Evolutionary conservation across 2,329 filamentous ascomycete genomes (phyloP), one percentile per base, ranked within the genome.

Genomic region (Endoconidiophora polonica): DNA sequence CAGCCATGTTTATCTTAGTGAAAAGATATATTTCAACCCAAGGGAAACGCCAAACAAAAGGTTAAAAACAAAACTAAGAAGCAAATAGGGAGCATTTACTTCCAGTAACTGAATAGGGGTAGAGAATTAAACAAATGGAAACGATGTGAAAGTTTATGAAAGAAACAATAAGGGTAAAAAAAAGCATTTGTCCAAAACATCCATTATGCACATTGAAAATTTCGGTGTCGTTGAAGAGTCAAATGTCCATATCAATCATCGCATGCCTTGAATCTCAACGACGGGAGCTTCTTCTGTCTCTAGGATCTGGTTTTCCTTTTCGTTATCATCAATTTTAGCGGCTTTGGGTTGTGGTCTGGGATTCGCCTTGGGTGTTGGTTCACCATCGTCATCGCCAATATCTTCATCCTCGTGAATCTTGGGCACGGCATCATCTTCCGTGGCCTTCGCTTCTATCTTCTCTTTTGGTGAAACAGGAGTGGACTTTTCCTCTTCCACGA

Each of bases 361-460:
- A 18, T 18, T 18, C 7, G 39, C 36, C 26, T 52, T 26, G n/a
- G 29, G 33, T 4, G 49, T 50, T n/a, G 50, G 48, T 47, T 50
- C 47, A 24, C 44, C 37, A n/a, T 54, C 49, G 40, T 43, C 38
- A 12, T 51, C 46, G n/a, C 14, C 4, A 16, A 26, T 36, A 12
- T 40, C 36, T 22, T 36, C 14, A 41, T 52, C 49, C 26, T 52
- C 44, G n/a, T 52, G 44, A 2, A 52, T 52, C 9, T 36, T 23
- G 29, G 45, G 38, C 38, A 18, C 46, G 14, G 38, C 16, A 12
- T 24, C 14, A 24, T 41, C 36, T 33, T 33, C 4, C 38, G 7
- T 9, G 38, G 7, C n/a, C 14, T 9, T 18, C n/a, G 10, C 38
- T 2, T 40, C 6, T 40, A 20, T 6, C 38, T 40, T 40, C 38